Conservation (phyloP, 1,139 yeast species). For the Ogataea hybrid region DNA sequence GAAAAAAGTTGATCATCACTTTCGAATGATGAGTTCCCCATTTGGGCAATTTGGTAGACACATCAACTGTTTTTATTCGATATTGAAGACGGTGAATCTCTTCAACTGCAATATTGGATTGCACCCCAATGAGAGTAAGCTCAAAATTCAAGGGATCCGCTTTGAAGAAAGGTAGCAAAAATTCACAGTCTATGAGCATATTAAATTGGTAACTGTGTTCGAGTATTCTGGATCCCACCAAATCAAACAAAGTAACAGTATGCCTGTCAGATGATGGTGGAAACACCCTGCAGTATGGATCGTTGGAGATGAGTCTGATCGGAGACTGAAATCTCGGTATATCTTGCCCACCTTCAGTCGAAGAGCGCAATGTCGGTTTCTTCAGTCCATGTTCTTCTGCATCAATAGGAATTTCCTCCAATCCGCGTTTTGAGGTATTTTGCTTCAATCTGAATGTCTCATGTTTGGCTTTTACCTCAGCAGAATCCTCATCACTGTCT, state of each 20-base stretch:
- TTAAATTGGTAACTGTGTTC: constrained; percentile 48
- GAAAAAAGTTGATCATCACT: constrained; percentile 57
- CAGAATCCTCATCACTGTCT: constrained; percentile 4
- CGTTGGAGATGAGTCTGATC: constrained; percentile 26
- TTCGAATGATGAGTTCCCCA: constrained; percentile 60
- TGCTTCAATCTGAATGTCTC: too few relatives aligned
- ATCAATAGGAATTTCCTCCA: constrained; percentile 15
- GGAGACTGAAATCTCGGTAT: constrained; percentile 17
- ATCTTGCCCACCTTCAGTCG: background rate
- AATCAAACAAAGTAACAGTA: constrained; percentile 29
- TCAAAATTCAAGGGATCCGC: constrained; percentile 21
- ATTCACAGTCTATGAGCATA: constrained; percentile 43
- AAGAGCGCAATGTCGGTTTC: background rate
- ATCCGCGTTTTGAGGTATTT: too few relatives aligned
- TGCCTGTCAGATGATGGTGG: constrained; percentile 25
- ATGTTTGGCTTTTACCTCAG: background rate
- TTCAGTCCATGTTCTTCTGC: constrained; percentile 25
- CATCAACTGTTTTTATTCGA: constrained; percentile 26
- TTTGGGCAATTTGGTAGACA: constrained; percentile 30
- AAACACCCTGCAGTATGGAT: constrained; percentile 21
- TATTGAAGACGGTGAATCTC: constrained; percentile 19
- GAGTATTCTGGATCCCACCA: constrained; percentile 38
- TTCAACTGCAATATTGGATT: constrained; percentile 18
- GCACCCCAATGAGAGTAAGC: constrained; percentile 17
- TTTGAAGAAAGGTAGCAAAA: constrained; percentile 38